Conservation (phyloP, 805 yeast species). For the Cyberlindnera saturnus region DNA sequence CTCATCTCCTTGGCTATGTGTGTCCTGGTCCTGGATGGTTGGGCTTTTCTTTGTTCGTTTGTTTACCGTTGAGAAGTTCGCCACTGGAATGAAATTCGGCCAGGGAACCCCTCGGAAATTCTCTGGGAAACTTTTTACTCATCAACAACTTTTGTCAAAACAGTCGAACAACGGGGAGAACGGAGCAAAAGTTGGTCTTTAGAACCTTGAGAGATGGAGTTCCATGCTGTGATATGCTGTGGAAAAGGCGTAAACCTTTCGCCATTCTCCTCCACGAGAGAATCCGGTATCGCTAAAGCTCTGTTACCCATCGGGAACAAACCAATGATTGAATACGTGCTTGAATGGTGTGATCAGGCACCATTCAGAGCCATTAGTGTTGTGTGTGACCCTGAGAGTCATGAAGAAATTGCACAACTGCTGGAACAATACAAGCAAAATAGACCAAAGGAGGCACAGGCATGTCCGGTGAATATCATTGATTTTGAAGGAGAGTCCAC, state of each 20-base stretch:
- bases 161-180: too few relatives aligned
- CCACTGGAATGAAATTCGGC: not conserved
- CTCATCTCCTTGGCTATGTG: constrained; percentile 43
- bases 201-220: constrained; percentile 53
- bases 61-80: not conserved
- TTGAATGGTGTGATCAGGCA: constrained; percentile 91
- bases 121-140: too few relatives aligned
- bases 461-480: constrained; percentile 34
- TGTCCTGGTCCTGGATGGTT: not conserved
- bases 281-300: constrained; percentile 74
- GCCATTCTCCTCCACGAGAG: constrained; percentile 62
- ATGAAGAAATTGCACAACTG: constrained; percentile 40
- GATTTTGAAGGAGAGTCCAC: constrained; percentile 45
- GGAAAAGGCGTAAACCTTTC: constrained; percentile 71
- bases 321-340: constrained; percentile 81
- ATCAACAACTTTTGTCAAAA: too few relatives aligned
- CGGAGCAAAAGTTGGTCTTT: too few relatives aligned
- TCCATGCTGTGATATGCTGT: constrained; percentile 86
- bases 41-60: not conserved
- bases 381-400: constrained; percentile 45
- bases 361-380: constrained; percentile 67
- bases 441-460: constrained; percentile 29
- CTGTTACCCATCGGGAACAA: constrained; percentile 83
- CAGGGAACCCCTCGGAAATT: too few relatives aligned
- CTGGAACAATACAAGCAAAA: constrained; percentile 40